Percentiles rank a stretch among this genome's conserved stretches.
phyloP scores from a whole-genome alignment of 2,329 filamentous ascomycete species.

The Apiospora kogelbergensis region DNA sequence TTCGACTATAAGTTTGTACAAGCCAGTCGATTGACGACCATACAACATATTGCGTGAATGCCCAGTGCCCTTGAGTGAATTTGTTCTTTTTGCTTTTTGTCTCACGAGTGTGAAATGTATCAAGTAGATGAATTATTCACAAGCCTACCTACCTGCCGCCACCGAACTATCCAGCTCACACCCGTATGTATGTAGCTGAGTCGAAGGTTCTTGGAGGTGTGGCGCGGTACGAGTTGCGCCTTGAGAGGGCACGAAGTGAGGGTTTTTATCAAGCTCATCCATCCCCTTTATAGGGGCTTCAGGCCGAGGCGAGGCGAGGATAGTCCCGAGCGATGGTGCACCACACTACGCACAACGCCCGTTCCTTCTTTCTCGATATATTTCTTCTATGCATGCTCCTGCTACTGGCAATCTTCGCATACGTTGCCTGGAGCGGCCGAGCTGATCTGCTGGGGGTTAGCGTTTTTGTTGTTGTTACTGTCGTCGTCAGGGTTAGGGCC shows the following conservation, averaged over 20 bases:
- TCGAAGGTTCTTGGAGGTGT: background rate
- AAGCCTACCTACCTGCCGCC: background rate
- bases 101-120: background rate
- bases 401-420: constrained; percentile 37
- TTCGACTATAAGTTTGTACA: too few species aligned
- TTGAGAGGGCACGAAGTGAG: background rate
- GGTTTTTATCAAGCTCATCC: background rate
- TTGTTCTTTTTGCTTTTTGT: background rate
- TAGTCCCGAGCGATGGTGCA: background rate
- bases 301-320: too few species aligned
- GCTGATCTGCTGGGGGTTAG: background rate
- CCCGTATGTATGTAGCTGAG: background rate
- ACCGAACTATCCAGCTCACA: background rate
- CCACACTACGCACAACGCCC: background rate
- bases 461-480: too few species aligned
- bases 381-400: background rate
- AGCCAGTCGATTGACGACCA: too few species aligned
- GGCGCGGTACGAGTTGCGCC: background rate
- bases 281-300: too few species aligned
- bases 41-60: background rate
- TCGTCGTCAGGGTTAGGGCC: background rate
- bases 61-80: background rate
- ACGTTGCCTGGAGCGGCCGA: constrained; percentile 9
- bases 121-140: background rate
- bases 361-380: background rate